phyloP scores from a whole-genome alignment of 1,284 basidiomycete genomes.

The Rhodotorula sp. region DNA sequence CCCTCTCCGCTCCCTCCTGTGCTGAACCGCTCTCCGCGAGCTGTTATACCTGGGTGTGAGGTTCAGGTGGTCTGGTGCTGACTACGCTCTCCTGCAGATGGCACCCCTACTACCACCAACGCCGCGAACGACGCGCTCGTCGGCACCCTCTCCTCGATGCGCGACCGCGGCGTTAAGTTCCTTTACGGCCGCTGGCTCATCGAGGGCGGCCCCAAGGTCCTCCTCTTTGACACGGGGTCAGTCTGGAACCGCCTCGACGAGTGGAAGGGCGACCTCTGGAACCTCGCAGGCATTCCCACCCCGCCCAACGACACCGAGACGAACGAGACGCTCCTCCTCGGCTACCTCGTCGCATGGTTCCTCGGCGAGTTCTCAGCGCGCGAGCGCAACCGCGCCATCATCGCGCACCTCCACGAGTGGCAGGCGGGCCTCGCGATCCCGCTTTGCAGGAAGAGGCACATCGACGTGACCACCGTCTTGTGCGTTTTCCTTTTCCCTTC shows the following conservation, averaged over 20 bases:
- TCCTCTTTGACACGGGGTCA: slow-evolving; percentile 92
- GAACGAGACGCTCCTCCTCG: slow-evolving; percentile 97
- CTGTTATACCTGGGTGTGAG: too few species aligned
- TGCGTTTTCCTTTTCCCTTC: not conserved
- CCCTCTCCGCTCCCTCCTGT: too few species aligned
- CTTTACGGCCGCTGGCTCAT: slow-evolving; percentile 98
- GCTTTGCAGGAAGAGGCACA: slow-evolving; percentile 90
- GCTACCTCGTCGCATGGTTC: slow-evolving; percentile 99
- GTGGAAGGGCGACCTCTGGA: slow-evolving; percentile 98
- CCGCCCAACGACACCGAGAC: slow-evolving; percentile 96
- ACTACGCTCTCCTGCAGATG: too few species aligned
- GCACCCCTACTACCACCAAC: slow-evolving; percentile 14
- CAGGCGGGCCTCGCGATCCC: slow-evolving; percentile 97
- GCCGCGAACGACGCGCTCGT: slow-evolving; percentile 61
- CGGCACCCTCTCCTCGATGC: slow-evolving; percentile 73
- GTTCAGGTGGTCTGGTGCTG: too few species aligned
- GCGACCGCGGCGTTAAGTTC: slow-evolving; percentile 82
- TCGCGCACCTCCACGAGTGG: slow-evolving; percentile 99
- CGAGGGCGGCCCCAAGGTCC: slow-evolving; percentile 88
- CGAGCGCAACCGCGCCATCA: slow-evolving; percentile 70
- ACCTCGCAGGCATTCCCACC: slow-evolving; percentile 92
- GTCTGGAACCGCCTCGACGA: slow-evolving; percentile 86
- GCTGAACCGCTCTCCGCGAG: too few species aligned
- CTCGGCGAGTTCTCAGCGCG: slow-evolving; percentile 67
- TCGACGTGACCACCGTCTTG: slow-evolving; percentile 92